phyloP scores from a whole-genome alignment of 164 flowering plant species.

The Aristolochia californica region DNA sequence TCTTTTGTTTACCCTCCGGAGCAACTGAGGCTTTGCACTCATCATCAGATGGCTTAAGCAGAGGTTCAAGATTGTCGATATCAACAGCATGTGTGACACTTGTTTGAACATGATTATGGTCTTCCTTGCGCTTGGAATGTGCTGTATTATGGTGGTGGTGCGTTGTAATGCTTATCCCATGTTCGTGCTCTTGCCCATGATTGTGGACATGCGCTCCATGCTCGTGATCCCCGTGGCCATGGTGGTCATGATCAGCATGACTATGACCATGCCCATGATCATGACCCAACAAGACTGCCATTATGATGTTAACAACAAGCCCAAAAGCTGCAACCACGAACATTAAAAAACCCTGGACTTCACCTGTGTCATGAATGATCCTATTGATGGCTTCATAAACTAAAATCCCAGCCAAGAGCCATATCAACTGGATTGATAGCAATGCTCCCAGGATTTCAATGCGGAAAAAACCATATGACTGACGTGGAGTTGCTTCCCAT shows the following conservation, averaged over 20 bases:
- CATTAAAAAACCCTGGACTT: slow-evolving; percentile 72
- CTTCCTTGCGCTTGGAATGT: slow-evolving; percentile 7
- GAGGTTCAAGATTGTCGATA: slow-evolving; percentile 21
- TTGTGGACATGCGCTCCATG: slow-evolving; percentile 9
- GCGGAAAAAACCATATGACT: slow-evolving; percentile 79
- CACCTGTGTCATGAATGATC: slow-evolving; percentile 44
- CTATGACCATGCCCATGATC: slow-evolving; percentile 37
- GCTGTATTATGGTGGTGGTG: slow-evolving; percentile 20
- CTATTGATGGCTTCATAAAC: slow-evolving; percentile 79
- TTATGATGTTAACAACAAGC: slow-evolving; percentile 57
- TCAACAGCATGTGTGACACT: slow-evolving; percentile 16
- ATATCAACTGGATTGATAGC: slow-evolving; percentile 82
- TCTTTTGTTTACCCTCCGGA: slow-evolving; percentile 20
- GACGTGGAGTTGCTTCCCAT: slow-evolving; percentile 91
- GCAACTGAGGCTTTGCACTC: slow-evolving; percentile 6
- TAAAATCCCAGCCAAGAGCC: slow-evolving; percentile 62
- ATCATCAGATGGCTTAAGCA: slow-evolving; percentile 19
- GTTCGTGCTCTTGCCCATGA: slow-evolving; percentile 5
- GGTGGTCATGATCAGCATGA: slow-evolving; percentile 17
- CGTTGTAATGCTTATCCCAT: slow-evolving; percentile 11
- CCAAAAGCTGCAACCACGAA: slow-evolving; percentile 77
- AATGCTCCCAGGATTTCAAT: slow-evolving; percentile 85
- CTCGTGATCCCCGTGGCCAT: slow-evolving; percentile 11
- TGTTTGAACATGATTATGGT: slow-evolving; percentile 1
- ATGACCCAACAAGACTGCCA: slow-evolving; percentile 74